Evolutionary conservation across 2,329 filamentous ascomycete genomes (phyloP).

Genomic region (Trichoderma simmonsii): DNA sequence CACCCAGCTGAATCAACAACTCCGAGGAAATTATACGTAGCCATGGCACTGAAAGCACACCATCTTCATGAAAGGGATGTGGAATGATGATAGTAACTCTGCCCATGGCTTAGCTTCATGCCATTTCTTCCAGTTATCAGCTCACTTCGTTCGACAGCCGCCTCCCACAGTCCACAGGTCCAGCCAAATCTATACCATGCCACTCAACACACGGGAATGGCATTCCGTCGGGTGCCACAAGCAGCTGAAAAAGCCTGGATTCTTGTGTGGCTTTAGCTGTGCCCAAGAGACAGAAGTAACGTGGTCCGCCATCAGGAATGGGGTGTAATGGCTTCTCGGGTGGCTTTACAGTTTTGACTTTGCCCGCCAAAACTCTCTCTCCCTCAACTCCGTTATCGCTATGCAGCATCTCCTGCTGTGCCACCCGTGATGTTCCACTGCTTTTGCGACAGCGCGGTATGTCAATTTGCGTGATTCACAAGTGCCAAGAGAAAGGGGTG

Average conservation of each 20-base stretch:
- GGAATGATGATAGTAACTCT: background rate
- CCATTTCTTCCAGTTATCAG: background rate
- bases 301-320: background rate
- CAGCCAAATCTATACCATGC: background rate
- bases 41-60: background rate
- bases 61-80: background rate
- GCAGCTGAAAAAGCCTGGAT: background rate
- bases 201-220: background rate
- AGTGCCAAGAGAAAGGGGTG: constrained; percentile 6
- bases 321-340: background rate
- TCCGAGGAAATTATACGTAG: background rate
- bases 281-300: background rate
- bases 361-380: background rate
- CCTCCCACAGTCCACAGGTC: background rate
- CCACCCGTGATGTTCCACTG: background rate
- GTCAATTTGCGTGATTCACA: background rate
- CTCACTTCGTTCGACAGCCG: background rate
- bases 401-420: background rate
- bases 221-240: background rate
- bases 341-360: constrained; percentile 9
- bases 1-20: background rate
- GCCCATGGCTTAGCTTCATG: background rate
- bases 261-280: background rate
- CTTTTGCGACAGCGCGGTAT: background rate
- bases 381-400: constrained; percentile 10